phyloP scores from a whole-genome alignment of 2,329 filamentous ascomycete species.

The Xylaria sp. region DNA sequence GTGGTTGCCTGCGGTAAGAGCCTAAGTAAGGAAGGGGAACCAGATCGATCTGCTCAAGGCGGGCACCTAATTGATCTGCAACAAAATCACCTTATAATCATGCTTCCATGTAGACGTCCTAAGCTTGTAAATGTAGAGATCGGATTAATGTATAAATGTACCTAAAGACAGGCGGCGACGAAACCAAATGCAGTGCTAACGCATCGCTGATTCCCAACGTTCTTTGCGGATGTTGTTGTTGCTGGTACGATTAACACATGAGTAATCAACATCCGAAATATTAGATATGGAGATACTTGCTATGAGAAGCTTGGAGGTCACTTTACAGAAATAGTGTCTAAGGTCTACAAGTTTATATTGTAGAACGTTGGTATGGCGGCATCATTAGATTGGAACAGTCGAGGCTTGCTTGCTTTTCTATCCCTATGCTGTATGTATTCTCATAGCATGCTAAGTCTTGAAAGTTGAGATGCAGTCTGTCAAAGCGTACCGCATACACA shows the following conservation, averaged over 20 bases:
- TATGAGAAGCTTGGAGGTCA: background rate
- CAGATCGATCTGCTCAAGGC: background rate
- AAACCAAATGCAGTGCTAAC: background rate
- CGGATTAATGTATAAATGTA: background rate
- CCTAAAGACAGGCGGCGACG: background rate
- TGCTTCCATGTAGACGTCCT: background rate
- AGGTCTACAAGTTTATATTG: background rate
- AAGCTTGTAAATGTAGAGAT: background rate
- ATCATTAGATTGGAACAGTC: constrained; percentile 1
- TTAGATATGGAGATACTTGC: background rate
- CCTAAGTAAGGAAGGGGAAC: background rate
- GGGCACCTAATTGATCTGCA: background rate
- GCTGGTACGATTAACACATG: background rate
- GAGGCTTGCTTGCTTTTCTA: constrained; percentile 22
- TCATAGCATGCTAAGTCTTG: constrained; percentile 24
- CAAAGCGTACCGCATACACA: background rate
- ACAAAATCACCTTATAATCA: background rate
- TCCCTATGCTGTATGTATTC: constrained; percentile 31
- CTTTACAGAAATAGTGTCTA: background rate
- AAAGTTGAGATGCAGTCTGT: background rate
- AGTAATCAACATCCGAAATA: background rate
- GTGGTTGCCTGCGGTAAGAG: background rate
- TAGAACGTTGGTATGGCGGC: background rate
- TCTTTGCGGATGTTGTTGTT: background rate
- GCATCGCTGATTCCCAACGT: background rate